phyloP scores from a whole-genome alignment of 495 filamentous ascomycete species.

The Penicillium angulare region DNA sequence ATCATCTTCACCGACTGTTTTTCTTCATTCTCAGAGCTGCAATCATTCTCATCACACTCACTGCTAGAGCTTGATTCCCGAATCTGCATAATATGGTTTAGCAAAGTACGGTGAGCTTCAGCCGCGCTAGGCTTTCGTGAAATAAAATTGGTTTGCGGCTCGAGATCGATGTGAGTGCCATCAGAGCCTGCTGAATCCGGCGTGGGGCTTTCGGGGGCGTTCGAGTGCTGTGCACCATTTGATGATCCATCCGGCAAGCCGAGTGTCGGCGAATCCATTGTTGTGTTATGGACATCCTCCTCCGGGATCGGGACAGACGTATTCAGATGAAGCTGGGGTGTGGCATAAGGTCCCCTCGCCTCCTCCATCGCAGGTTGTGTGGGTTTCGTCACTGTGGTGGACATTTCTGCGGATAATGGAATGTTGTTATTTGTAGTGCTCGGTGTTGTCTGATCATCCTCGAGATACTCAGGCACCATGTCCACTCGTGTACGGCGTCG shows the following conservation, averaged over 20 bases:
- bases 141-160: constrained; percentile 62
- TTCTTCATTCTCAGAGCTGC: constrained; percentile 51
- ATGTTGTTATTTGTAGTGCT: constrained; percentile 25
- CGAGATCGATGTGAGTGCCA: constrained; percentile 65
- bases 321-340: constrained; percentile 32
- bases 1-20: constrained; percentile 63
- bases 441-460: constrained; percentile 20
- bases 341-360: constrained; percentile 2
- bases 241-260: constrained; percentile 59
- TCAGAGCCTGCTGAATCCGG: constrained; percentile 39
- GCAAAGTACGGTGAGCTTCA: constrained; percentile 43
- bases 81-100: constrained; percentile 53
- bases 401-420: constrained; percentile 21
- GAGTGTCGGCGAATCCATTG: constrained; percentile 66
- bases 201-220: constrained; percentile 40
- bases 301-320: constrained; percentile 12
- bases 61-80: constrained; percentile 46
- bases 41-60: constrained; percentile 50
- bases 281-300: constrained; percentile 13
- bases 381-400: constrained; percentile 29
- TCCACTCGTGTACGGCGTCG: constrained; percentile 35
- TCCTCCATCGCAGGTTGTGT: constrained; percentile 1
- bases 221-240: constrained; percentile 41
- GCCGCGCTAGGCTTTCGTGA: constrained; percentile 23
- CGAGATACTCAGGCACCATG: constrained; percentile 8